Evolutionary conservation across 352 stramenopile species (phyloP).

Genomic region (Pythium vanterpoolii): DNA sequence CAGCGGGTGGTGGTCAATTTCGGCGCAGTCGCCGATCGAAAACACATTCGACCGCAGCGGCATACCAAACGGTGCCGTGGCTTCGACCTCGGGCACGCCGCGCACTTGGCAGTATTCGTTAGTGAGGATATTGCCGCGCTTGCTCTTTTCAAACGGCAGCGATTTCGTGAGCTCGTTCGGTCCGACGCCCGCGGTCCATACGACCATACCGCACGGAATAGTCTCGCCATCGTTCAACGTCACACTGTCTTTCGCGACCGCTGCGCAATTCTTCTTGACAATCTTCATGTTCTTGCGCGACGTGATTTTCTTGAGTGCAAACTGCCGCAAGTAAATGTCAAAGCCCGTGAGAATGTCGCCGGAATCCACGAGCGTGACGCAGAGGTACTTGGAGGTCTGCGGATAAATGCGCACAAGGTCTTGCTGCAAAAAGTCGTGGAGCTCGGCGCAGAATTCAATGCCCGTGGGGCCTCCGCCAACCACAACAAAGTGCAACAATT

Average conservation of each 20-base stretch:
- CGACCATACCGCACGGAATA: slow-evolving; percentile 58
- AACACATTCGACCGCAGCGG: slow-evolving; percentile 86
- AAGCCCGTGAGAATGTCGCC: slow-evolving; percentile 74
- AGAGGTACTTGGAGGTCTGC: slow-evolving; percentile 64
- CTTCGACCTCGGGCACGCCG: slow-evolving; percentile 53
- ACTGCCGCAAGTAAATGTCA: slow-evolving; percentile 59
- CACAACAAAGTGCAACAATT: slow-evolving; percentile 97
- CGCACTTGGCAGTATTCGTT: slow-evolving; percentile 84
- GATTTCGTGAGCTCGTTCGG: slow-evolving; percentile 81
- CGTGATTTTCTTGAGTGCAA: slow-evolving; percentile 74
- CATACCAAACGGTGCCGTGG: slow-evolving; percentile 56
- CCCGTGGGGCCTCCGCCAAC: slow-evolving; percentile 94
- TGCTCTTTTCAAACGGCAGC: slow-evolving; percentile 72
- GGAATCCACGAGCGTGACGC: slow-evolving; percentile 69
- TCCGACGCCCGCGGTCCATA: slow-evolving; percentile 77
- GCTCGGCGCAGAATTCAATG: slow-evolving; percentile 95
- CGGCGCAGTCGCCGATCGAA: slow-evolving; percentile 94
- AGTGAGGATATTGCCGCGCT: slow-evolving; percentile 77
- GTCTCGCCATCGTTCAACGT: slow-evolving; percentile 55
- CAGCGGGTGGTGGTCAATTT: slow-evolving; percentile 82
- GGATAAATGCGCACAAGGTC: slow-evolving; percentile 89
- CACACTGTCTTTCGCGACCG: slow-evolving; percentile 60
- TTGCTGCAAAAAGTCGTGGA: slow-evolving; percentile 92
- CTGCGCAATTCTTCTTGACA: slow-evolving; percentile 75
- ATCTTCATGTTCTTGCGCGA: slow-evolving; percentile 78